Conservation (phyloP, 805 yeast species). For the Brettanomyces bruxellensis region DNA sequence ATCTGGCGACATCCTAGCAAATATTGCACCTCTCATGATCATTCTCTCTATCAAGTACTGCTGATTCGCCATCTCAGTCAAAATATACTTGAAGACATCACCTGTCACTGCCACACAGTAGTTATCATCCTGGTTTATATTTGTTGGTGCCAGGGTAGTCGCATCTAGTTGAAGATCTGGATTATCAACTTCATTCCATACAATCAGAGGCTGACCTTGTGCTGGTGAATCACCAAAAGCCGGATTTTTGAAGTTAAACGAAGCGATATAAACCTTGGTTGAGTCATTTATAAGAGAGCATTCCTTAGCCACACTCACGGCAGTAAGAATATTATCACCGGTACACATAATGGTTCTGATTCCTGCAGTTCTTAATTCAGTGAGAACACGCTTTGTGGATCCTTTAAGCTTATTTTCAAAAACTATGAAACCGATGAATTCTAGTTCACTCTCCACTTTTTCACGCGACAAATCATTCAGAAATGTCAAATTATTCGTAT, state of each 20-base stretch:
- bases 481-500: slow-evolving; percentile 34
- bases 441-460: slow-evolving; percentile 58
- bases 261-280: slow-evolving; percentile 53
- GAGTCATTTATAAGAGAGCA: slow-evolving; percentile 52
- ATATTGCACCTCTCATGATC: slow-evolving; percentile 65
- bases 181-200: slow-evolving; percentile 66
- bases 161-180: slow-evolving; percentile 52
- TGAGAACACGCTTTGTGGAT: slow-evolving; percentile 53
- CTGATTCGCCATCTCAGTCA: slow-evolving; percentile 42
- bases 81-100: slow-evolving; percentile 73
- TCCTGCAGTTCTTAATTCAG: slow-evolving; percentile 53
- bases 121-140: slow-evolving; percentile 23
- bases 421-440: slow-evolving; percentile 79
- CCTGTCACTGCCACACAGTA: slow-evolving; percentile 86
- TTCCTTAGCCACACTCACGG: slow-evolving; percentile 85
- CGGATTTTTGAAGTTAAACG: slow-evolving; percentile 29
- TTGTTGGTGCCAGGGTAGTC: slow-evolving; percentile 45
- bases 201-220: slow-evolving; percentile 23
- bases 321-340: slow-evolving; percentile 93
- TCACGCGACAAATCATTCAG: slow-evolving; percentile 48
- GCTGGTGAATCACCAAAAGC: slow-evolving; percentile 2
- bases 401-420: slow-evolving; percentile 86
- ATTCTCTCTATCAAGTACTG: slow-evolving; percentile 39
- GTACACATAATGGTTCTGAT: slow-evolving; percentile 93
- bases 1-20: slow-evolving; percentile 98